Conservation (phyloP, 805 yeast species). For the Lipomyces yamanashiensis region DNA sequence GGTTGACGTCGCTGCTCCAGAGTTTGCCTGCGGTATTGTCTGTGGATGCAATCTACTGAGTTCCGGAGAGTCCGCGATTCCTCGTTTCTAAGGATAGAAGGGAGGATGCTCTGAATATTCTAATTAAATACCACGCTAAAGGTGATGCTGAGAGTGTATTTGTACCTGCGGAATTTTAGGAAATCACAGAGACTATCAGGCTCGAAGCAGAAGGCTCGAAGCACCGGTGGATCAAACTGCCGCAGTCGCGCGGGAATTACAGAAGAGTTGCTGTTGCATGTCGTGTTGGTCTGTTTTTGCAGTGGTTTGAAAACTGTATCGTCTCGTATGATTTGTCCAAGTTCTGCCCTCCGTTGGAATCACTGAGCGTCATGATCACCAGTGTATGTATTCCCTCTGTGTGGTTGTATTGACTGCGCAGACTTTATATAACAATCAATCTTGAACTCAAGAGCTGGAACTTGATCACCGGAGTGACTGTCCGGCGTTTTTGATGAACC, state of each 20-base stretch:
- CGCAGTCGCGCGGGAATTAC: conserved; percentile 47
- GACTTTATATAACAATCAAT: conserved; percentile 52
- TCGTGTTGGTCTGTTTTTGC: conserved; percentile 49
- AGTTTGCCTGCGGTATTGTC: conserved; percentile 47
- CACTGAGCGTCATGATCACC: conserved; percentile 52
- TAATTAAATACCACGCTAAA: conserved; percentile 52
- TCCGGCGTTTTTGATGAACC: conserved; percentile 42
- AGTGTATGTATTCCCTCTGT: background rate
- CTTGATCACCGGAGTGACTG: conserved; percentile 46
- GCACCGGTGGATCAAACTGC: conserved; percentile 39
- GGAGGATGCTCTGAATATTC: conserved; percentile 52
- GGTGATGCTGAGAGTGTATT: conserved; percentile 43
- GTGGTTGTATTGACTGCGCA: background rate
- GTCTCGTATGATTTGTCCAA: conserved; percentile 56
- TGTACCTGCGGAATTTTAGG: conserved; percentile 22
- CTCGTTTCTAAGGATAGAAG: conserved; percentile 50
- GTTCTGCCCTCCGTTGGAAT: conserved; percentile 62
- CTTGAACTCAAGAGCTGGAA: conserved; percentile 57
- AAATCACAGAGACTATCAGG: conserved; percentile 19
- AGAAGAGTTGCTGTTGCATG: conserved; percentile 49
- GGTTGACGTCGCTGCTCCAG: conserved; percentile 50
- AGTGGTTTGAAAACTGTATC: conserved; percentile 56
- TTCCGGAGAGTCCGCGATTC: conserved; percentile 60
- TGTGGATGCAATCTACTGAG: conserved; percentile 42
- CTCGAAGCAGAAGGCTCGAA: conserved; percentile 12